These are phyloP conservation scores for Beta corolliflora DNA, from an alignment of 179 eudicot species.

Conservation along the genomic window DNA sequence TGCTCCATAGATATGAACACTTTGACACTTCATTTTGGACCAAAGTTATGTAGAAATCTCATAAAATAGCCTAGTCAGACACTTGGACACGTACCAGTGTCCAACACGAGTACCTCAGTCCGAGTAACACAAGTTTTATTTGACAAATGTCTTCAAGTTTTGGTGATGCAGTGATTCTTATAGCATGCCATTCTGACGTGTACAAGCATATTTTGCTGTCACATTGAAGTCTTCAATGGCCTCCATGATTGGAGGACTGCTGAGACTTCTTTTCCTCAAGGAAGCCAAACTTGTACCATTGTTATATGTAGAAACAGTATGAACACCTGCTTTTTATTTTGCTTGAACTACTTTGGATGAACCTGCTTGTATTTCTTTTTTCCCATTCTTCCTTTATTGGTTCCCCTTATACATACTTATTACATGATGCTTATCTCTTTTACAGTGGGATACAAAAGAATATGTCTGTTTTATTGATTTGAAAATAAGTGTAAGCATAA, in stretches of 20 bases:
- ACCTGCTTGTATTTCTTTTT: not conserved
- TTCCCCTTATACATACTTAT: constrained; percentile 3
- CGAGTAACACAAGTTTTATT: not conserved
- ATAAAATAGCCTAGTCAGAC: too few relatives aligned
- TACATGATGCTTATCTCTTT: constrained; percentile 16
- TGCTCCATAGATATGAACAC: not conserved
- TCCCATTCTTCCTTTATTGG: not conserved
- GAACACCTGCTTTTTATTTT: not conserved
- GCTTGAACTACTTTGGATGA: not conserved
- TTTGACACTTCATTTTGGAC: too few relatives aligned
- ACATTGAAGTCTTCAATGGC: not conserved
- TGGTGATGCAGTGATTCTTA: not conserved
- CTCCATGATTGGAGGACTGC: not conserved
- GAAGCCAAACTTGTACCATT: not conserved
- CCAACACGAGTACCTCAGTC: too few relatives aligned
- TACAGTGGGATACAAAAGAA: constrained; percentile 3
- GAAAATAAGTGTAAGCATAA: constrained; percentile 9
- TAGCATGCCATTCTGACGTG: constrained; percentile 8
- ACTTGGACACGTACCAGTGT: too few relatives aligned
- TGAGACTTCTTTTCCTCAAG: not conserved
- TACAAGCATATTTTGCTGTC: not conserved
- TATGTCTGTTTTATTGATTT: constrained; percentile 18
- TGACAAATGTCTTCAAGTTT: not conserved
- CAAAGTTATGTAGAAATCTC: too few relatives aligned
- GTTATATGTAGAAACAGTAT: not conserved